Base-by-base conservation (phyloP, 495 filamentous ascomycete species). In the Podospora tetraspora region DNA sequence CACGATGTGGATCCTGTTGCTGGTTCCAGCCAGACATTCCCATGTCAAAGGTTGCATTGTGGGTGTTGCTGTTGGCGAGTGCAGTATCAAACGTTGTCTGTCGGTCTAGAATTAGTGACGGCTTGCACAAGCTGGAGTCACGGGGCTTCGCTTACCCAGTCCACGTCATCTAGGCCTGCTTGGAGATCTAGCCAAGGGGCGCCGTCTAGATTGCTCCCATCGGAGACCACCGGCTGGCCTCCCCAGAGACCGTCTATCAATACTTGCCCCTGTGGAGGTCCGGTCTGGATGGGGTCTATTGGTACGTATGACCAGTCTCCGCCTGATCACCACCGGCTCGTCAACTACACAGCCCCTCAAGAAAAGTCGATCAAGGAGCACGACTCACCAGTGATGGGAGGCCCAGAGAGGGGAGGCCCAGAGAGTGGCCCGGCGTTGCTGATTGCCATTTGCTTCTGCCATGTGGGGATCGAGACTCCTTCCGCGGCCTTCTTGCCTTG, bases 81-180 rank as follows among this genome's bases (percentile, higher is more conserved):
- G 68, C 68, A 32, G 22, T 69, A n/a, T 69, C 68, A 27, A 69
- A 69, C 9, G 68, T 69, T 24, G 21, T 69, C 68, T 71, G n/a
- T 66, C 23, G 16, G 7, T 4, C 63, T 57, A 29, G 23, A 59
- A 21, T 66, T 59, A 66, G 63, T 25, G 30, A 27, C 6, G 57
- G 3, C 4, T 11, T 16, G 25, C 11, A 66, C 25, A 25, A 19
- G 22, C 24, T 10, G 37, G 19, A 24, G 63, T 57, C 23, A 24
- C 21, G 29, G 58, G 22, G 3, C 57, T 61, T 43, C 21, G 34
- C 68, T 72, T 62, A 73, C 71, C 71, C 71, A 73, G 62, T 73
- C 68, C 29, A 73, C 64, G 23, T 61, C 61, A 57, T 37, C 27
- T n/a, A 64, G 25, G 3, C 57, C 57, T 4, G 22, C 34, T 19